These are phyloP conservation scores for Tolypocladium nubicola DNA, from an alignment of 2,329 filamentous ascomycete genomes.

Conservation along the genomic window DNA sequence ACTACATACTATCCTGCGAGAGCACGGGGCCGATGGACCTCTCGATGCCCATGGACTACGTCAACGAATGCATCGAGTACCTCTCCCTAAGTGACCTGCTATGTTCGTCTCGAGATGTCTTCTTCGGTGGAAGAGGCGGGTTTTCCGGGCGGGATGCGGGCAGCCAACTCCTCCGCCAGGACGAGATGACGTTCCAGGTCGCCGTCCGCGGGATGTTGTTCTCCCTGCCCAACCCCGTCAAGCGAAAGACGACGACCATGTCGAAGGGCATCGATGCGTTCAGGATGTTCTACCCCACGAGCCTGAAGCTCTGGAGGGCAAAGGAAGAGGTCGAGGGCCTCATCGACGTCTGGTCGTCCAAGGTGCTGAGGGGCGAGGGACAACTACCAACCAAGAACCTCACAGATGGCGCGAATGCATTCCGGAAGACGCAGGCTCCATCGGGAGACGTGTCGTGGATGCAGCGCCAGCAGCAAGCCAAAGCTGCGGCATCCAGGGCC, in stretches of 20 bases:
- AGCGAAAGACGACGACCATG: conserved; percentile 42
- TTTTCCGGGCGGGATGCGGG: conserved; percentile 43
- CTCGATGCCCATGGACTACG: conserved; percentile 59
- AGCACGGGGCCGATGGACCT: conserved; percentile 36
- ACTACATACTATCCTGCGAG: conserved; percentile 79
- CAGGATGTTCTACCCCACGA: conserved; percentile 89
- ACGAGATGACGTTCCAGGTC: conserved; percentile 89
- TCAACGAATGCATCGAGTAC: conserved; percentile 77
- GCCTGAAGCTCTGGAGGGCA: conserved; percentile 71
- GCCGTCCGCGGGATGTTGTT: conserved; percentile 81
- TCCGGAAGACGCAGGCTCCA: conserved; percentile 29
- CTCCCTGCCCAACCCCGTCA: conserved; percentile 76
- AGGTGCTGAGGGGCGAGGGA: conserved; percentile 45
- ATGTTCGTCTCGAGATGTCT: conserved; percentile 58
- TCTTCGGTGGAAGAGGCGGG: conserved; percentile 52
- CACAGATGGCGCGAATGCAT: conserved; percentile 36
- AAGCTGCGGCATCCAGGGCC: conserved; percentile 6
- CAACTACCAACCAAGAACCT: conserved; percentile 23
- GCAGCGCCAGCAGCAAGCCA: conserved; percentile 20
- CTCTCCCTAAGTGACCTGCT: conserved; percentile 85
- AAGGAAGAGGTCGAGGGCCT: conserved; percentile 72
- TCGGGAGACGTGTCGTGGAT: conserved; percentile 21
- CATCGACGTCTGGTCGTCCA: conserved; percentile 58
- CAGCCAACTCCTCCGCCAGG: conserved; percentile 72
- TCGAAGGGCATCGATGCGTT: conserved; percentile 49